A percentile compares a stretch with the other conserved stretches of the same genome.
These are phyloP conservation scores for Verticillium klebahnii DNA, from an alignment of 2,329 filamentous ascomycete species.

Conservation along the genomic window DNA sequence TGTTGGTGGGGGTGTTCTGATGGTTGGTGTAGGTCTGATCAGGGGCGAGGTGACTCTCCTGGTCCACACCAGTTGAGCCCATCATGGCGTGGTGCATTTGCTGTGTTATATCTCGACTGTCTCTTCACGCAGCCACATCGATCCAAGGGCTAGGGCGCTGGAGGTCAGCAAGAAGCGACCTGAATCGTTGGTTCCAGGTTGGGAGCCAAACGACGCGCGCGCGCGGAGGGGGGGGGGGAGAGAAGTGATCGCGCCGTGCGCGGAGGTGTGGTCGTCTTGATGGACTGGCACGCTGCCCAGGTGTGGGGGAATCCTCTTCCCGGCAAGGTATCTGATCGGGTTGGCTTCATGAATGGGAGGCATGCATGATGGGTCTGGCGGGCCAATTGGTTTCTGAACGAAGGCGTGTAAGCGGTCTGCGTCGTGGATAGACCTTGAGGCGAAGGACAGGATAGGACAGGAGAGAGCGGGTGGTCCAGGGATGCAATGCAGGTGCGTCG, in stretches of 20 bases:
- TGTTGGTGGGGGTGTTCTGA: slow-evolving; percentile 34
- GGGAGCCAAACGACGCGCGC: neutral
- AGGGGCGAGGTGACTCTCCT: slow-evolving; percentile 39
- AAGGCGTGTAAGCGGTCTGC: slow-evolving; percentile 25
- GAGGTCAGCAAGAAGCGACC: slow-evolving; percentile 2
- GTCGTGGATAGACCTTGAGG: slow-evolving; percentile 22
- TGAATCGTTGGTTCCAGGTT: slow-evolving; percentile 6
- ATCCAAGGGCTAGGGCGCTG: neutral
- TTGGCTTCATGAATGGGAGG: slow-evolving; percentile 37
- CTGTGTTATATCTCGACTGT: neutral
- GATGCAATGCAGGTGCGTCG: slow-evolving; percentile 21
- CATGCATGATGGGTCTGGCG: slow-evolving; percentile 41
- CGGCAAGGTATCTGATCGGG: slow-evolving; percentile 23
- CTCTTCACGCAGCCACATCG: neutral
- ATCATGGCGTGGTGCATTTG: slow-evolving; percentile 41
- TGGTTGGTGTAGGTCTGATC: slow-evolving; percentile 25
- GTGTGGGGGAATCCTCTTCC: slow-evolving; percentile 23
- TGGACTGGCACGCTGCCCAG: slow-evolving; percentile 15
- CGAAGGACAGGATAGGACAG: slow-evolving; percentile 4
- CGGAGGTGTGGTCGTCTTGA: slow-evolving; percentile 6
- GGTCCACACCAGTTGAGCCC: slow-evolving; percentile 37
- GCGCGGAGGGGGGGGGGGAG: slow-evolving; percentile 3
- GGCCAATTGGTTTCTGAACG: slow-evolving; percentile 33
- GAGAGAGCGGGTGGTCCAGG: slow-evolving; percentile 26
- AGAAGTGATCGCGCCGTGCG: slow-evolving; percentile 8